A percentile compares a stretch with the other conserved stretches of the same genome.
Conservation (phyloP, 306 rosid species). For the Sesbania bispinosa region DNA sequence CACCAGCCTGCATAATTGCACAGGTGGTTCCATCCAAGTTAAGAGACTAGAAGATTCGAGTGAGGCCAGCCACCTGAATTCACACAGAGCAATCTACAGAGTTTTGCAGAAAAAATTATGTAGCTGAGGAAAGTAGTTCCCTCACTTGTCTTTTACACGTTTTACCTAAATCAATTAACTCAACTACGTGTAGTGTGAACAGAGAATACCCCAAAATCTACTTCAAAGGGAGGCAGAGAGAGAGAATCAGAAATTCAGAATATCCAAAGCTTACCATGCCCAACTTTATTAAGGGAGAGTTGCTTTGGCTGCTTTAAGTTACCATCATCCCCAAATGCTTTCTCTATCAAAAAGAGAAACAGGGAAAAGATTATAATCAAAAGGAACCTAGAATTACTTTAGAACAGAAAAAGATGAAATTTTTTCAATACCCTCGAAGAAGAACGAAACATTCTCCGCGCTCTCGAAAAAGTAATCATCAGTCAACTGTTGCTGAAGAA, state of each 20-base stretch:
- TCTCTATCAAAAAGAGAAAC: slow-evolving; percentile 51
- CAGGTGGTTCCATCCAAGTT: background rate
- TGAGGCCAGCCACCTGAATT: background rate
- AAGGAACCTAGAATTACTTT: background rate
- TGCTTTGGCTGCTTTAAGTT: slow-evolving; percentile 77
- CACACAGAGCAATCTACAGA: too few species aligned
- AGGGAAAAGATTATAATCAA: slow-evolving; percentile 6
- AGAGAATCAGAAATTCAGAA: background rate
- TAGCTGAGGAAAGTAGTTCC: background rate
- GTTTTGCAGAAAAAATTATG: too few species aligned
- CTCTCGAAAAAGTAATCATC: slow-evolving; percentile 79
- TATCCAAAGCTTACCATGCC: slow-evolving; percentile 60
- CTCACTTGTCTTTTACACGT: background rate
- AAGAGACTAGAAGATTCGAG: background rate
- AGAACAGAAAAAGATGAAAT: background rate
- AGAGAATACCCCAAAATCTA: background rate
- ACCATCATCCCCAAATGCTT: slow-evolving; percentile 90
- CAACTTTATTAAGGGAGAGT: slow-evolving; percentile 87
- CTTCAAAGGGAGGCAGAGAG: background rate
- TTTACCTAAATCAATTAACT: slow-evolving; percentile 7
- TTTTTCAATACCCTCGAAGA: slow-evolving; percentile 68
- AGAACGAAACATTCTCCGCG: slow-evolving; percentile 70
- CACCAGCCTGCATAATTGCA: background rate
- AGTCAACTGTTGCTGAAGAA: slow-evolving; percentile 49
- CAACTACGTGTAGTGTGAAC: background rate